Evolutionary conservation across 768 basidiomycete genomes (phyloP).

Genomic region (Austroboletus eburneus): DNA sequence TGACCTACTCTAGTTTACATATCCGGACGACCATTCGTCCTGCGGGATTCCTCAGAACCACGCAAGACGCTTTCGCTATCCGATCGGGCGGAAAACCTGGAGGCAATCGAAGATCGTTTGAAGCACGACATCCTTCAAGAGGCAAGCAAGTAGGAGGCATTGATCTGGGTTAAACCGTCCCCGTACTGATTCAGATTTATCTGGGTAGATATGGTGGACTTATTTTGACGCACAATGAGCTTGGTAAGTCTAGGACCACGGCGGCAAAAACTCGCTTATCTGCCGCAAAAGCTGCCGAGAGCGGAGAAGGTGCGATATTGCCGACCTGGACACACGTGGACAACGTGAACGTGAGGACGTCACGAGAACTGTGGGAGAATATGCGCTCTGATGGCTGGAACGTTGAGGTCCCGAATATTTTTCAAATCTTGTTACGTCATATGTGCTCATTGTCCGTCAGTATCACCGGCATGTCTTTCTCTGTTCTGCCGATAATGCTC

Average conservation of each 20-base stretch:
- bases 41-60: conserved; percentile 84
- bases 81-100: conserved; percentile 91
- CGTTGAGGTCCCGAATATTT: conserved; percentile 59
- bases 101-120: conserved; percentile 84
- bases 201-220: conserved; percentile 75
- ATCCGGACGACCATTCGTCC: conserved; percentile 87
- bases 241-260: conserved; percentile 44
- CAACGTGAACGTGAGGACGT: conserved; percentile 75
- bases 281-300: conserved; percentile 40
- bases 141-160: conserved; percentile 50
- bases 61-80: conserved; percentile 75
- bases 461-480: conserved; percentile 63
- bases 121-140: conserved; percentile 92
- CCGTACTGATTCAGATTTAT: conserved; percentile 9
- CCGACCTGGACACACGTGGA: conserved; percentile 96
- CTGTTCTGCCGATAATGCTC: background rate
- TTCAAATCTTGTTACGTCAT: background rate
- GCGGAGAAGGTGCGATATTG: conserved; percentile 75
- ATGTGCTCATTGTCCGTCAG: conserved; percentile 33
- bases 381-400: conserved; percentile 85
- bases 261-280: conserved; percentile 2
- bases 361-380: conserved; percentile 77
- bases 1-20: conserved; percentile 56
- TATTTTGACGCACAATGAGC: conserved; percentile 90
- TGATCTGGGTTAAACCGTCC: background rate